Evolutionary conservation across 495 filamentous ascomycete species (phyloP).

Genomic region (Penicillium subrubescens): DNA sequence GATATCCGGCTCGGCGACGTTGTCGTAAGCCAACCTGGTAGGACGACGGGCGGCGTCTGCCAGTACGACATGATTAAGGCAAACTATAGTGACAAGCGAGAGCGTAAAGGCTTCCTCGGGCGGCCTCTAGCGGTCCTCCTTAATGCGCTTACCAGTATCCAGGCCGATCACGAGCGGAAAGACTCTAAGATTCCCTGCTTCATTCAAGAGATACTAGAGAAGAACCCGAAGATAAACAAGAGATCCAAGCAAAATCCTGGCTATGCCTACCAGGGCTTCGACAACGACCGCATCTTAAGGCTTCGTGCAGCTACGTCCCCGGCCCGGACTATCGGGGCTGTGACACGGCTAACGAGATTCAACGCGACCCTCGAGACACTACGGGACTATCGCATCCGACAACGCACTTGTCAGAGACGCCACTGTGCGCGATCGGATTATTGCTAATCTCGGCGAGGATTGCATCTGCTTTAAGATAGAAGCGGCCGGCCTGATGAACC

Average conservation of each 20-base stretch:
- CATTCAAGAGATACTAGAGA: slow-evolving; percentile 19
- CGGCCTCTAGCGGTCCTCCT: slow-evolving; percentile 26
- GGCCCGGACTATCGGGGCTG: too few relatives aligned
- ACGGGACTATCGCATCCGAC: too few relatives aligned
- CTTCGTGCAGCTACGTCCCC: too few relatives aligned
- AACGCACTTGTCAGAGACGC: too few relatives aligned
- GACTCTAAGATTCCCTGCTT: slow-evolving; percentile 21
- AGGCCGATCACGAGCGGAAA: slow-evolving; percentile 24
- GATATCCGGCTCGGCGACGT: slow-evolving; percentile 32
- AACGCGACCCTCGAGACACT: too few relatives aligned
- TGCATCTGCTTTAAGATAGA: too few relatives aligned
- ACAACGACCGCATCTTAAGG: too few relatives aligned
- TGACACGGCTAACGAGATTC: too few relatives aligned
- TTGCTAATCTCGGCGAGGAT: too few relatives aligned
- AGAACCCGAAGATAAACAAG: neutral
- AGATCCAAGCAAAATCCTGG: slow-evolving; percentile 1
- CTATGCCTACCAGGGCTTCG: slow-evolving; percentile 20
- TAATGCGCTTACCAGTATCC: slow-evolving; percentile 23
- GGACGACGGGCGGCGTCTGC: slow-evolving; percentile 16
- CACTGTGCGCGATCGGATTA: too few relatives aligned
- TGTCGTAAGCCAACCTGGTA: slow-evolving; percentile 21
- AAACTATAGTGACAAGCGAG: slow-evolving; percentile 10
- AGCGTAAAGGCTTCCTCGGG: slow-evolving; percentile 18
- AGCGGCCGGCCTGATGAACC: too few relatives aligned
- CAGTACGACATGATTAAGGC: slow-evolving; percentile 26